A percentile compares a stretch with the other conserved stretches of the same genome.
phyloP scores from a whole-genome alignment of 148 eudicot species.

The Vaccinium myrtillus region DNA sequence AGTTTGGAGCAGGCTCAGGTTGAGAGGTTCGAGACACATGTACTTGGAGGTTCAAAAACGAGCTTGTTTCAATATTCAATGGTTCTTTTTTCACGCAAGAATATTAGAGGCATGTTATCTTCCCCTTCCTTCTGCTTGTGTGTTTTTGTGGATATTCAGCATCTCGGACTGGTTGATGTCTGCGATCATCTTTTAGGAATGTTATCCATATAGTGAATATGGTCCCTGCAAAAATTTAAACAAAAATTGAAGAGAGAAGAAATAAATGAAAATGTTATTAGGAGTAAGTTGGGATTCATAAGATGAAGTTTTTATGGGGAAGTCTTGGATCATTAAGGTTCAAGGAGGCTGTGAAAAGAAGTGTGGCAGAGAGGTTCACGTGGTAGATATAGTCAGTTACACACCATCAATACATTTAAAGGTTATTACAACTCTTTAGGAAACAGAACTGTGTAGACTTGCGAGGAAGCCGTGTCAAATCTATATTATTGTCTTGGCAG shows the following conservation, averaged over 20 bases:
- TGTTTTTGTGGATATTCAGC: neutral
- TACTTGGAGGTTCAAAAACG: constrained; percentile 46
- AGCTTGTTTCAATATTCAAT: constrained; percentile 56
- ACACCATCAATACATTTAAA: neutral
- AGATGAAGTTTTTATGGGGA: neutral
- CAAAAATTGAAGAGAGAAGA: neutral
- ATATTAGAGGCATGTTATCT: constrained; percentile 40
- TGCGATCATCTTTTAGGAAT: neutral
- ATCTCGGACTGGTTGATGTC: neutral
- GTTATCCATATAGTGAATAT: neutral
- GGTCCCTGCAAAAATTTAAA: neutral
- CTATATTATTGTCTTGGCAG: neutral
- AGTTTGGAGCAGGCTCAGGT: constrained; percentile 72
- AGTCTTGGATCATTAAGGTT: neutral
- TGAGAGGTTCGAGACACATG: constrained; percentile 39
- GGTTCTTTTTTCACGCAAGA: constrained; percentile 46
- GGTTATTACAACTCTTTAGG: neutral
- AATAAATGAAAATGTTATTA: neutral
- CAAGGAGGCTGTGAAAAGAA: neutral
- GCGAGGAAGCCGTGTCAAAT: neutral
- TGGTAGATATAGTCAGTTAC: neutral
- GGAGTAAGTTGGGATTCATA: neutral
- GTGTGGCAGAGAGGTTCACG: neutral
- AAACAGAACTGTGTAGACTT: neutral
- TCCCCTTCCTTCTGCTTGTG: neutral